Base-by-base conservation (phyloP, 768 basidiomycete species). In the Lentinula boryana region DNA sequence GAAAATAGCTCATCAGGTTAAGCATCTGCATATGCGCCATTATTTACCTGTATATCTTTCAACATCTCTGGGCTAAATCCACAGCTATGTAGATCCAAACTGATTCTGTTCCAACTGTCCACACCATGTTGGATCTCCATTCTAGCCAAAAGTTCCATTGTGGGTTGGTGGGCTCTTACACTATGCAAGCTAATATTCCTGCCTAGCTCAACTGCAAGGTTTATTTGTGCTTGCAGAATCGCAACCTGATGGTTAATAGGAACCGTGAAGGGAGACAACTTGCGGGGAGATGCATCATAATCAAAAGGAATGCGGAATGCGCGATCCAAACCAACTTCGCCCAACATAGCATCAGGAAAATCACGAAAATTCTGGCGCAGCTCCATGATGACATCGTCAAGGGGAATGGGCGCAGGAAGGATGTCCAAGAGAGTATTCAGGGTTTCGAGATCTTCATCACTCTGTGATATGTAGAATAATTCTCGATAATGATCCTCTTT, bases 281-380 rank as follows among this genome's bases (percentile, higher is more conserved):
- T 72, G 48, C 84, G 84, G 2, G 79, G 75, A 13, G 72, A 75
- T 13, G 79, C 75, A 15, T 74, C 74, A 27, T 79, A 82, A 57
- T 84, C 76, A 63, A 80, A 79, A 0, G 93, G 88, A 23, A 96
- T 78, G 32, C 90, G 86, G 66, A 89, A 90, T 15, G 79, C 76
- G 27, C 89, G 84, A 73, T 99, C 96, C 40, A 99, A 73, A 2
- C 96, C 96, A 5, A 98, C 88, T 74, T 99, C 96, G 43, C 96
- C 96, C 1, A 99, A 75, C 85, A 97, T 89, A 10, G 92, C 87
- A 43, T 75, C 68, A 2, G 90, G 85, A 65, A 87, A 87, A 1
- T 70, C 69, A n/a, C 65, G 63, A 15, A 98, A 79, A 69, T 89
- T 82, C 6, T 64, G 61, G 52, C 85, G 83, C 55, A 98, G 71